Percentiles rank a stretch among this genome's conserved stretches.
Conservation (phyloP, 169 alveolate species). For the Plasmodium cynomolgi region DNA sequence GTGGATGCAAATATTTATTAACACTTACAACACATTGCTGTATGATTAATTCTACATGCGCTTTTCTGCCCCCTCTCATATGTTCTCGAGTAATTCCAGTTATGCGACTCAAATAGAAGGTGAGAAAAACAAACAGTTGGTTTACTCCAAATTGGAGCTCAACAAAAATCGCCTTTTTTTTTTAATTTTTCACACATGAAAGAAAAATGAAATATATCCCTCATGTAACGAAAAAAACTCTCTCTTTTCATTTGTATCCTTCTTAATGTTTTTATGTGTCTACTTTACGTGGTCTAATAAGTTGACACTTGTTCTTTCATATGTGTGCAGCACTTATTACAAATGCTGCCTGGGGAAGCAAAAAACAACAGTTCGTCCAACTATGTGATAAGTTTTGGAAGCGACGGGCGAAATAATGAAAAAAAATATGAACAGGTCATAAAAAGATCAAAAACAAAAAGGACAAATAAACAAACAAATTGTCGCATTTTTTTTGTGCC, state of each 20-base stretch:
- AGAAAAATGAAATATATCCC: neutral
- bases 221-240: neutral
- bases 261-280: neutral
- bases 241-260: neutral
- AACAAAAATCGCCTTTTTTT: neutral
- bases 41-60: neutral
- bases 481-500: neutral
- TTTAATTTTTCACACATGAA: neutral
- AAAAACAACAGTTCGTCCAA: neutral
- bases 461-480: neutral
- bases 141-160: slow-evolving; percentile 2
- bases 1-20: neutral
- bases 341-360: neutral
- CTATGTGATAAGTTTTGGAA: neutral
- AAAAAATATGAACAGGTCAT: too few relatives aligned
- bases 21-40: neutral
- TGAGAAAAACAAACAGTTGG: neutral
- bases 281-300: neutral
- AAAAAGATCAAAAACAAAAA: neutral
- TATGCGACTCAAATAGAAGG: neutral
- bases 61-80: neutral
- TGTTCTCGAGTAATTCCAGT: neutral
- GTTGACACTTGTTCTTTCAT: neutral
- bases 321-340: neutral
- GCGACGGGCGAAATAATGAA: neutral